Base-by-base conservation (phyloP, 805 yeast genomes). In the Pichia eremophila region DNA sequence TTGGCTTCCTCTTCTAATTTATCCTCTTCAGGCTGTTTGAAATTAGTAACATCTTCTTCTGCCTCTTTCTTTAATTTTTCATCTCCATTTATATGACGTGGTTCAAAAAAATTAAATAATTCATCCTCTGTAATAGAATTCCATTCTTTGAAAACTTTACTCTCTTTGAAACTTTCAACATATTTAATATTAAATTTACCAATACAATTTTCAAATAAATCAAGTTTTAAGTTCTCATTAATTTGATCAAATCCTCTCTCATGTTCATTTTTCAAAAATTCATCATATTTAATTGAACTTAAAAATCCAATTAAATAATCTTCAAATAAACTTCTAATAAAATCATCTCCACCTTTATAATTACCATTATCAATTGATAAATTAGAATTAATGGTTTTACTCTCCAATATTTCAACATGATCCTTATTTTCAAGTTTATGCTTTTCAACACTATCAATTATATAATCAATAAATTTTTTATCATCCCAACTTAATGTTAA, bases 321-420 rank as follows among this genome's bases (percentile, higher is more conserved):
- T 60, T 93, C 99, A 64, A 91, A 90, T 57, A 81, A 88, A 66
- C 80, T 75, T 45, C 98, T 68, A 32, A 93, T 81, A 59, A 82
- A 87, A 64, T 93, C 99, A 57, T 93, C 98, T 54, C 86, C 81
- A 4, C 91, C 91, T 40, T 67, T 65, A 58, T 74, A 83, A 27
- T 41, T 46, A 12, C 60, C 60, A 19, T 63, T 59, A 43, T 49
- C 75, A 74, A 45, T 76, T 55, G 55, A 74, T 63, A 52, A 66
- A 70, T 50, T 64, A 39, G 48, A 53, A 41, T 59, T 63, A 40
- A 59, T 40, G 2, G 64, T 61, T 22, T 56, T 62, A 5, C 34
- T 35, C 15, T 19, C 25, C 11, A 17, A 31, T 56, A 60, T 46
- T 64, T 64, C 73, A 70, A 69, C 53, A 18, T 43, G 49, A n/a